A percentile compares a stretch with the other conserved stretches of the same genome.
Evolutionary conservation across 257 asterid genomes (phyloP).

Genomic region (Marsdenia floribunda): DNA sequence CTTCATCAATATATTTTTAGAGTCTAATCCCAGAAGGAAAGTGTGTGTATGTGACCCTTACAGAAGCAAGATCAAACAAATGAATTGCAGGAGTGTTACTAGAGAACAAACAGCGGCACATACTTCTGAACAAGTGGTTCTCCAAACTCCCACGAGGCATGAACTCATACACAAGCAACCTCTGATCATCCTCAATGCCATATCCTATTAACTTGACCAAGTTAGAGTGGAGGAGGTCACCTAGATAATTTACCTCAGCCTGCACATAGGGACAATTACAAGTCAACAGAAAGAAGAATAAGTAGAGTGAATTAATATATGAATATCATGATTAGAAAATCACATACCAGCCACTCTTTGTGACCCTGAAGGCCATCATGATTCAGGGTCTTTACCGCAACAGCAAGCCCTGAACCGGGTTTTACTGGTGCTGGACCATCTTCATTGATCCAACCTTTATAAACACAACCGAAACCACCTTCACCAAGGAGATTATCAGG

Average conservation of each 20-base stretch:
- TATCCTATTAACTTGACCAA: constrained; percentile 79
- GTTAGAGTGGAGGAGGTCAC: constrained; percentile 69
- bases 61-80: not conserved
- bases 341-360: constrained; percentile 79
- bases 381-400: constrained; percentile 83
- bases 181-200: constrained; percentile 74
- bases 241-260: constrained; percentile 85
- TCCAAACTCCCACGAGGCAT: constrained; percentile 96
- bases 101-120: constrained; percentile 12
- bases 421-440: constrained; percentile 53
- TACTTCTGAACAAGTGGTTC: constrained; percentile 89
- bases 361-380: constrained; percentile 91
- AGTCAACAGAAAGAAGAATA: constrained; percentile 1
- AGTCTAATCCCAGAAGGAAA: not conserved
- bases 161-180: constrained; percentile 83
- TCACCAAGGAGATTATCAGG: constrained; percentile 75
- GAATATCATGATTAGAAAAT: not conserved
- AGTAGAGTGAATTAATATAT: not conserved
- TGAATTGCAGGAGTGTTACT: not conserved
- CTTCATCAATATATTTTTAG: not conserved
- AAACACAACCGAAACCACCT: constrained; percentile 93
- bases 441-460: constrained; percentile 85
- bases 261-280: constrained; percentile 23
- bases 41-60: not conserved
- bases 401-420: constrained; percentile 74